These are phyloP conservation scores for Kodamaea restingae DNA, from an alignment of 805 yeast genomes.

Conservation along the genomic window DNA sequence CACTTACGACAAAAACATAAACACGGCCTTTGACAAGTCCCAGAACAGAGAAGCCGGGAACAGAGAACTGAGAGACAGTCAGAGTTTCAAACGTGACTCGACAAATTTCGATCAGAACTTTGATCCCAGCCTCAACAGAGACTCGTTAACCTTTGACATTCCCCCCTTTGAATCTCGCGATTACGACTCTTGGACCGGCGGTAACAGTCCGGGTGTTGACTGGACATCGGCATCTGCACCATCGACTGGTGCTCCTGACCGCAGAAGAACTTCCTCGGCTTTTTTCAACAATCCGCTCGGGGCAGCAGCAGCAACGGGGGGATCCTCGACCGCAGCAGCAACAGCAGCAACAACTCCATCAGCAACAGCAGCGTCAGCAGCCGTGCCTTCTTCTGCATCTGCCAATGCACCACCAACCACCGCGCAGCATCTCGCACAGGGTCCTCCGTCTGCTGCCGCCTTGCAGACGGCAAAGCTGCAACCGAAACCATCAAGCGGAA, in stretches of 20 bases:
- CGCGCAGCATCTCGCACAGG: constrained; percentile 8
- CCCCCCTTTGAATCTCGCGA: background rate
- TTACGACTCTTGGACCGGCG: constrained; percentile 2
- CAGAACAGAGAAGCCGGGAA: too few species aligned
- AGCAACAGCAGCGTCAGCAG: constrained; percentile 12
- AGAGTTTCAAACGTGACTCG: too few species aligned
- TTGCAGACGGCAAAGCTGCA: constrained; percentile 5
- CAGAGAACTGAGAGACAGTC: too few species aligned
- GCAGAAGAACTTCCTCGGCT: constrained; percentile 52
- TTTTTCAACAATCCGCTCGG: constrained; percentile 37
- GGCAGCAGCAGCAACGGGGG: constrained; percentile 12
- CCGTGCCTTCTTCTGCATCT: background rate
- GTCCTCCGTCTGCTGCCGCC: constrained; percentile 8
- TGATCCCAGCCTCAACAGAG: background rate
- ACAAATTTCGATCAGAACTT: too few species aligned
- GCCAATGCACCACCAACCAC: constrained; percentile 3
- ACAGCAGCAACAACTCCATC: too few species aligned
- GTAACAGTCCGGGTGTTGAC: constrained; percentile 1
- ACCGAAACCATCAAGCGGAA: background rate
- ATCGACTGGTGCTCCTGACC: constrained; percentile 19
- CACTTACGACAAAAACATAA: background rate
- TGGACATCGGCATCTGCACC: constrained; percentile 4
- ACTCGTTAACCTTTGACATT: constrained; percentile 1
- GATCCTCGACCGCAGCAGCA: too few species aligned
- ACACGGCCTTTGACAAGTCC: background rate